Evolutionary conservation across 805 yeast genomes (phyloP).

Genomic region (Ogataea saltuana): DNA sequence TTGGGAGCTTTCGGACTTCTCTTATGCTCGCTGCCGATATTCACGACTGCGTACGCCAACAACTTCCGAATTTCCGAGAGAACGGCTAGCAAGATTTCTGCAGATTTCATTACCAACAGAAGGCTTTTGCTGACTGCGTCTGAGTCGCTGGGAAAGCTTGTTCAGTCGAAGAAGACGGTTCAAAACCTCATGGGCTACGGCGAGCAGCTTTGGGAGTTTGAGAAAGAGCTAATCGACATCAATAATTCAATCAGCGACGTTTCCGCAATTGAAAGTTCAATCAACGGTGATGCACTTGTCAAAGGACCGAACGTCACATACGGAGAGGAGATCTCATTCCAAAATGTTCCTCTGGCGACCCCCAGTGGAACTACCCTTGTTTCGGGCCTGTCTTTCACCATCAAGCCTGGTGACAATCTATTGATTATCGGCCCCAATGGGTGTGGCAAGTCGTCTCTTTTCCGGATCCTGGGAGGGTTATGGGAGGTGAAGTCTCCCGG

Average conservation of each 20-base stretch:
- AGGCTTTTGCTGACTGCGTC: slow-evolving; percentile 81
- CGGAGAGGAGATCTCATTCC: slow-evolving; percentile 68
- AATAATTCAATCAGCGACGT: slow-evolving; percentile 33
- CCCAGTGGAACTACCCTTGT: slow-evolving; percentile 80
- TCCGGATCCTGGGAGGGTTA: slow-evolving; percentile 86
- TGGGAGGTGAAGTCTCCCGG: slow-evolving; percentile 77
- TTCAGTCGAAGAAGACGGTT: slow-evolving; percentile 79
- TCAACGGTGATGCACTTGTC: slow-evolving; percentile 27
- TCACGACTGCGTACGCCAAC: slow-evolving; percentile 39
- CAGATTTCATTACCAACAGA: slow-evolving; percentile 87
- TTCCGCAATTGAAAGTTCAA: slow-evolving; percentile 13
- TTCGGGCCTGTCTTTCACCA: slow-evolving; percentile 63
- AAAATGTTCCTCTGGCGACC: slow-evolving; percentile 76
- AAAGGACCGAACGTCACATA: slow-evolving; percentile 38
- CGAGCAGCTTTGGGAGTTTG: slow-evolving; percentile 67
- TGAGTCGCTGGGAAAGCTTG: slow-evolving; percentile 82
- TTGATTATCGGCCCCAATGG: slow-evolving; percentile 96
- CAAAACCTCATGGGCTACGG: slow-evolving; percentile 85
- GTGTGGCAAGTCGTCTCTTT: slow-evolving; percentile 90
- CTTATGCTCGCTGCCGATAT: slow-evolving; percentile 86
- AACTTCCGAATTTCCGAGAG: slow-evolving; percentile 48
- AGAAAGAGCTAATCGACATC: slow-evolving; percentile 59
- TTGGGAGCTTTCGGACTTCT: slow-evolving; percentile 96
- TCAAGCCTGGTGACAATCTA: slow-evolving; percentile 80
- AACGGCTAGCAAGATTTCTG: slow-evolving; percentile 47